These are phyloP conservation scores for Camelina neglecta DNA, from an alignment of 345 rosid genomes.

Conservation along the genomic window DNA sequence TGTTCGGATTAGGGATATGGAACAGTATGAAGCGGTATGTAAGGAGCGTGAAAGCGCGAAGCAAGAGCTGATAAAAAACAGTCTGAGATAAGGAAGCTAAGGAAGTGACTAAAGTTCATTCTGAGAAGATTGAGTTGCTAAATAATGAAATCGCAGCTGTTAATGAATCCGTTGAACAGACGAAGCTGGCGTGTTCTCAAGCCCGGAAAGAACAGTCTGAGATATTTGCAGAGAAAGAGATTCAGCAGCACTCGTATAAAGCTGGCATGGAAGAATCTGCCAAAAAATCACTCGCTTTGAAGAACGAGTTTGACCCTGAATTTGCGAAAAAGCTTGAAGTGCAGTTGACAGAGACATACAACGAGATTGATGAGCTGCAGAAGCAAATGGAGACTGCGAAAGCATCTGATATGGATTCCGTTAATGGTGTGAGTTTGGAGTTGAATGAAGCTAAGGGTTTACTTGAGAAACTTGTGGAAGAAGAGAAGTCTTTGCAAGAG, in stretches of 20 bases:
- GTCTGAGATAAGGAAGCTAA: slow-evolving; percentile 74
- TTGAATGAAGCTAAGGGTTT: slow-evolving; percentile 85
- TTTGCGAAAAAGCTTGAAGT: slow-evolving; percentile 63
- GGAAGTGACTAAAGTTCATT: slow-evolving; percentile 56
- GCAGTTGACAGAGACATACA: slow-evolving; percentile 62
- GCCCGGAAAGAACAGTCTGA: slow-evolving; percentile 69
- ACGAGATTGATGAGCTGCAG: slow-evolving; percentile 63
- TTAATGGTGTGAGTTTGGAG: slow-evolving; percentile 67
- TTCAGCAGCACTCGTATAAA: slow-evolving; percentile 62
- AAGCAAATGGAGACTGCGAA: slow-evolving; percentile 74
- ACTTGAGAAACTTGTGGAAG: slow-evolving; percentile 72
- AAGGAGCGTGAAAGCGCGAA: slow-evolving; percentile 75
- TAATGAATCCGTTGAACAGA: slow-evolving; percentile 81
- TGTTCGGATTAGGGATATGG: slow-evolving; percentile 60
- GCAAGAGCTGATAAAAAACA: slow-evolving; percentile 79
- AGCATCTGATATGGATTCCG: slow-evolving; percentile 79
- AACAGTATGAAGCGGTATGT: slow-evolving; percentile 58
- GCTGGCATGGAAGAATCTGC: slow-evolving; percentile 69
- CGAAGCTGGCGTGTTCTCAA: slow-evolving; percentile 75
- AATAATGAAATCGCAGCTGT: slow-evolving; percentile 72
- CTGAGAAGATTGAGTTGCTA: slow-evolving; percentile 74
- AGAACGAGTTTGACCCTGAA: slow-evolving; percentile 76
- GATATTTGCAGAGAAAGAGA: slow-evolving; percentile 75
- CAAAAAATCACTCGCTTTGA: slow-evolving; percentile 57
- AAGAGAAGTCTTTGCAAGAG: slow-evolving; percentile 66